Percentiles rank a stretch among this genome's conserved stretches.
Evolutionary conservation across 148 eudicot species (phyloP).

Genomic region (Arctostaphylos glauca): DNA sequence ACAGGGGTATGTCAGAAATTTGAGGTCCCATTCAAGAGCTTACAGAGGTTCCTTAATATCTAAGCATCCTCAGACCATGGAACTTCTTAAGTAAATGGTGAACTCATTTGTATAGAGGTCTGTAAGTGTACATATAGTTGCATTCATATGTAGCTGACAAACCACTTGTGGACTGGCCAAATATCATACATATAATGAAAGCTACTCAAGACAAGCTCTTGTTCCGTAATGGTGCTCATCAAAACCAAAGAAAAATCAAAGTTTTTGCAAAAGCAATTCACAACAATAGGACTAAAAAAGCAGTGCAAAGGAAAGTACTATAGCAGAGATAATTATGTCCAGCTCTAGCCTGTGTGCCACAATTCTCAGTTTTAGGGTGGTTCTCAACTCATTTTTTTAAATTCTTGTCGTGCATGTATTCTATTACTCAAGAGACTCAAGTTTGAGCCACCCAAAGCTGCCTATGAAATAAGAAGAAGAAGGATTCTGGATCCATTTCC

Average conservation of each 20-base stretch:
- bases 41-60: neutral
- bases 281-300: neutral
- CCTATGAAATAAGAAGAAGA: no score
- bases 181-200: neutral
- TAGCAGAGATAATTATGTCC: neutral
- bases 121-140: neutral
- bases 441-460: no score
- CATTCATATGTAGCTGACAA: neutral
- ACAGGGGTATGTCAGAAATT: no score
- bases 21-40: no score
- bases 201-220: neutral
- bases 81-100: no score
- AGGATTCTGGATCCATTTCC: no score
- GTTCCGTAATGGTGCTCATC: neutral
- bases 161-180: neutral
- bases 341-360: neutral
- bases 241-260: neutral
- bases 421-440: neutral
- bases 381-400: neutral
- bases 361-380: neutral
- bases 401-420: neutral
- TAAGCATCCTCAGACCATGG: no score
- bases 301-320: neutral
- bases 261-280: neutral
- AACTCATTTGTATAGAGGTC: neutral